phyloP scores from a whole-genome alignment of 1,284 basidiomycete species.

The Schizophyllum amplum region DNA sequence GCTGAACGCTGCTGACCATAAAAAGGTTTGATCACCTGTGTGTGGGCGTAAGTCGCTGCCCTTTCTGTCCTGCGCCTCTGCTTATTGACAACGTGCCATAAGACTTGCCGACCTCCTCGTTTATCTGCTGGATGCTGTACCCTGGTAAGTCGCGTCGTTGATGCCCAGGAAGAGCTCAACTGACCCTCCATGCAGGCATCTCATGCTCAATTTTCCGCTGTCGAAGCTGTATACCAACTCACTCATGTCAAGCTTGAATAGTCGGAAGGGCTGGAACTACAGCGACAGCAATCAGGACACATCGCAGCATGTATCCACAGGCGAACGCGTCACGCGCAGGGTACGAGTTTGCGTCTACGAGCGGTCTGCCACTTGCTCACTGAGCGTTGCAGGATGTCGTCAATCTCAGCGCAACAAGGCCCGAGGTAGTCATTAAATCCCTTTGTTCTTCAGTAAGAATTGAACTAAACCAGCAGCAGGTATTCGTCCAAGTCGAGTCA shows the following conservation, averaged over 20 bases:
- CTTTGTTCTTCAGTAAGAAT: not conserved
- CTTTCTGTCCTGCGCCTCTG: not conserved
- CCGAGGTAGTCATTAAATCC: not conserved
- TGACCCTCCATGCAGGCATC: conserved; percentile 7
- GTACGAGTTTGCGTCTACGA: not conserved
- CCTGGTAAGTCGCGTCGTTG: not conserved
- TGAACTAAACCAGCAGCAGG: not conserved
- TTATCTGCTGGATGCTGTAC: not conserved
- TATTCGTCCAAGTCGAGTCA: not conserved
- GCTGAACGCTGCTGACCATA: too few species aligned
- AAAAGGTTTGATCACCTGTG: conserved; percentile 23
- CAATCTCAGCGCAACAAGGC: not conserved
- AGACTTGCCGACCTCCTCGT: not conserved
- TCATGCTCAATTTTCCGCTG: conserved; percentile 12
- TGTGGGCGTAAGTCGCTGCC: conserved; percentile 16
- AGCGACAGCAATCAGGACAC: not conserved
- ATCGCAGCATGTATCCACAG: not conserved
- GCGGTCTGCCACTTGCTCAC: not conserved
- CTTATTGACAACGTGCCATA: not conserved
- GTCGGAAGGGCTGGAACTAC: conserved; percentile 13
- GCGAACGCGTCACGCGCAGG: not conserved
- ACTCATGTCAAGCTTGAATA: conserved; percentile 33
- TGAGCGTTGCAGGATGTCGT: not conserved
- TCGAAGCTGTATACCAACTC: conserved; percentile 34
- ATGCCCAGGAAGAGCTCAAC: not conserved